These are phyloP conservation scores for Diatrype stigma DNA, from an alignment of 2,329 filamentous ascomycete species.

Conservation along the genomic window DNA sequence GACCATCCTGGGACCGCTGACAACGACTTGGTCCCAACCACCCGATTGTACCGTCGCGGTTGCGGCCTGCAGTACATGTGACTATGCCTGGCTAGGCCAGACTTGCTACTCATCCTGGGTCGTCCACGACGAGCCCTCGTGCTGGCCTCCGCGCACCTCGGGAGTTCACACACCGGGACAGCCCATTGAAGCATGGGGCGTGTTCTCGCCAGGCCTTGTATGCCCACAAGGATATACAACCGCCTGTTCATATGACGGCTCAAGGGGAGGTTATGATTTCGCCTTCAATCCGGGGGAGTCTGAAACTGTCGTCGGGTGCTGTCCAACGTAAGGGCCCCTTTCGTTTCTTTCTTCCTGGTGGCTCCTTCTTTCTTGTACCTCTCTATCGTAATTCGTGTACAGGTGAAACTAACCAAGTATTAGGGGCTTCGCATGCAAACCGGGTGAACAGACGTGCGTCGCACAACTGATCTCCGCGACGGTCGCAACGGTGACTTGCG, in stretches of 20 bases:
- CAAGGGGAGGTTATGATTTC: constrained; percentile 4
- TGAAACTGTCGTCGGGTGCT: constrained; percentile 6
- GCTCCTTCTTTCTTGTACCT: too few relatives aligned
- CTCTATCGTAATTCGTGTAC: too few relatives aligned
- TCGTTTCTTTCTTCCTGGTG: not conserved
- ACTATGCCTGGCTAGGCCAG: constrained; percentile 2
- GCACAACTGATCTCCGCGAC: constrained; percentile 1
- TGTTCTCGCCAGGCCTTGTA: constrained; percentile 6
- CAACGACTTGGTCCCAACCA: constrained; percentile 1
- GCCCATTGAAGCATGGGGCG: constrained; percentile 3
- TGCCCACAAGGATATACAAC: constrained; percentile 7
- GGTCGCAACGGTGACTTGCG: constrained; percentile 5
- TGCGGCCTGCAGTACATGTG: constrained; percentile 3
- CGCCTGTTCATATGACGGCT: constrained; percentile 7
- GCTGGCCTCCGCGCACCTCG: constrained; percentile 4
- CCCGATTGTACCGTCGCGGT: constrained; percentile 1
- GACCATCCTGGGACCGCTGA: too few relatives aligned
- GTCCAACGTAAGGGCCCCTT: constrained; percentile 4
- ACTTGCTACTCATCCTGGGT: not conserved
- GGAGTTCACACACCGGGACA: not conserved
- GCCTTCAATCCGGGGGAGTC: constrained; percentile 1
- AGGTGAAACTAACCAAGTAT: too few relatives aligned
- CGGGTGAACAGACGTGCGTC: constrained; percentile 2
- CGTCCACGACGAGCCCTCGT: constrained; percentile 1
- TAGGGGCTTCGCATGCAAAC: constrained; percentile 5